Percentiles rank a stretch among this genome's conserved stretches.
Evolutionary conservation across 2,329 filamentous ascomycete genomes (phyloP).

Genomic region (Onygenales sp.): DNA sequence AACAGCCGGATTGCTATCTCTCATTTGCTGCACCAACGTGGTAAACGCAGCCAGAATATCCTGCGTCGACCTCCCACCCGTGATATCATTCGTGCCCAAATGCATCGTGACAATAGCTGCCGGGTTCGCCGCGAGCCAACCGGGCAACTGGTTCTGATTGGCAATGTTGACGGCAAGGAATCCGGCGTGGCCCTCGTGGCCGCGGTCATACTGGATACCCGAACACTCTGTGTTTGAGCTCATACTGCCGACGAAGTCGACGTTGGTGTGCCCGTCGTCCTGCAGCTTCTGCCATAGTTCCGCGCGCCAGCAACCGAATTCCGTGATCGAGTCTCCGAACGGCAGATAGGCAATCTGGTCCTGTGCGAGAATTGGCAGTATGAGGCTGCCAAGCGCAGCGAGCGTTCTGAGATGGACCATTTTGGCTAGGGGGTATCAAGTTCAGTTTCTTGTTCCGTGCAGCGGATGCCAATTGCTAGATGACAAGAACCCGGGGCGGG

Average conservation of each 20-base stretch:
- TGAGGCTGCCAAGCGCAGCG: neutral
- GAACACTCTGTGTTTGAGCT: neutral
- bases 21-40: conserved; percentile 30
- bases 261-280: conserved; percentile 21
- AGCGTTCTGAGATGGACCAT: neutral
- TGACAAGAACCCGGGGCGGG: no score
- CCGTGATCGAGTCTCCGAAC: conserved; percentile 1
- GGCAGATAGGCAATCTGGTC: neutral
- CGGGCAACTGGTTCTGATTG: conserved; percentile 32
- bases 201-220: conserved; percentile 26
- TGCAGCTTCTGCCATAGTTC: conserved; percentile 24
- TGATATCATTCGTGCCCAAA: conserved; percentile 39
- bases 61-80: conserved; percentile 18
- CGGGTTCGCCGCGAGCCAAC: conserved; percentile 34
- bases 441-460: no score
- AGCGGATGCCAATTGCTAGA: no score
- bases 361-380: neutral
- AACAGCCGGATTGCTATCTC: conserved; percentile 27
- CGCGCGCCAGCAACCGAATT: conserved; percentile 24
- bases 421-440: neutral
- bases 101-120: conserved; percentile 40
- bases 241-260: conserved; percentile 20
- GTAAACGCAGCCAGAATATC: conserved; percentile 33
- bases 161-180: conserved; percentile 38
- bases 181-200: conserved; percentile 38